A percentile compares a stretch with the other conserved stretches of the same genome.
phyloP scores from a whole-genome alignment of 768 basidiomycete species.

The Clathrus columnatus region DNA sequence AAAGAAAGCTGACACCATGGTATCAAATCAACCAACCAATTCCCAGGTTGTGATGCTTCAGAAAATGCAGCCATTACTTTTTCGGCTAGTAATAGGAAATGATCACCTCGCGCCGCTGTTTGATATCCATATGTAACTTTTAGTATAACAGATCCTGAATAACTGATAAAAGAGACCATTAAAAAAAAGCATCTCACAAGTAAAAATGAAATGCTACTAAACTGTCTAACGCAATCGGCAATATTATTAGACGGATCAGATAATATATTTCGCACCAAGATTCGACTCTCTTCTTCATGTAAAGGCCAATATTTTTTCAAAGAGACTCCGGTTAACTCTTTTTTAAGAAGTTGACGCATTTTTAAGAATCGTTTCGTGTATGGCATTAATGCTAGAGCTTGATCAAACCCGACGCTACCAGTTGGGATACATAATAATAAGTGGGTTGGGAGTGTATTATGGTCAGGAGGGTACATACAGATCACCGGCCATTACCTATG shows the following conservation, averaged over 20 bases:
- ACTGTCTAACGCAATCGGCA: not conserved
- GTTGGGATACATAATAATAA: not conserved
- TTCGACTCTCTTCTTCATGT: constrained; percentile 1
- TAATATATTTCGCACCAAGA: not conserved
- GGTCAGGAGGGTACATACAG: no score
- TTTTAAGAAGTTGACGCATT: constrained; percentile 1
- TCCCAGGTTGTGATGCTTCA: constrained; percentile 7
- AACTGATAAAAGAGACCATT: not conserved
- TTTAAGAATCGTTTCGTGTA: not conserved
- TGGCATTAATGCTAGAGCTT: not conserved
- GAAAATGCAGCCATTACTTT: constrained; percentile 9
- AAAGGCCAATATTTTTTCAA: not conserved
- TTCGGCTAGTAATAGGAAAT: constrained; percentile 4
- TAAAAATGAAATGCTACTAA: not conserved
- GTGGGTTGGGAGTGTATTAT: no score
- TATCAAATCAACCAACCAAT: constrained; percentile 14
- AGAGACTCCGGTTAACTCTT: not conserved
- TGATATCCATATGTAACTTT: constrained; percentile 23
- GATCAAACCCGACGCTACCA: not conserved
- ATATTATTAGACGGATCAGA: not conserved
- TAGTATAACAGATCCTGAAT: constrained; percentile 15
- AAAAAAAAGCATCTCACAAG: not conserved
- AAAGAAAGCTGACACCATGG: constrained; percentile 11
- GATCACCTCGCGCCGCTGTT: constrained; percentile 19
- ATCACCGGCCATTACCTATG: not conserved